These are phyloP conservation scores for Ceratocystis smalleyi DNA, from an alignment of 2,329 filamentous ascomycete genomes.

Conservation along the genomic window DNA sequence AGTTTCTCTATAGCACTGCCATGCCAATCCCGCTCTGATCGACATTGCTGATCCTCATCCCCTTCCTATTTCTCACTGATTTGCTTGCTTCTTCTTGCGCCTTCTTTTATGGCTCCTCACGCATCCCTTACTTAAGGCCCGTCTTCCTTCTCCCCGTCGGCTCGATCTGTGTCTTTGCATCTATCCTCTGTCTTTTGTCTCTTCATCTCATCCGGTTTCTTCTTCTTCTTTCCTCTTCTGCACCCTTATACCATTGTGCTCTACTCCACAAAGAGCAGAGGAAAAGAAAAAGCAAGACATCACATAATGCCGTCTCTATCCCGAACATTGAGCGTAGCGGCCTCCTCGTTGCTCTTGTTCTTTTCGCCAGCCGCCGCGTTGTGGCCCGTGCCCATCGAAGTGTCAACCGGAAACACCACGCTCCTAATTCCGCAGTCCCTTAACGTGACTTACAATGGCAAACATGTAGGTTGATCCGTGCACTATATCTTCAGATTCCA, in stretches of 20 bases:
- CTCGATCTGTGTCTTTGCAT: no score
- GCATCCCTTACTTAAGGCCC: no score
- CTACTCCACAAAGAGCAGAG: slow-evolving; percentile 1
- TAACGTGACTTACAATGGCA: slow-evolving; percentile 43
- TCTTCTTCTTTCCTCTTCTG: not conserved
- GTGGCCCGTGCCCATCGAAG: slow-evolving; percentile 40
- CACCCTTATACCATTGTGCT: not conserved
- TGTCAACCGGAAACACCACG: slow-evolving; percentile 35
- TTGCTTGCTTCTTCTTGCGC: not conserved
- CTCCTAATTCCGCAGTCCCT: slow-evolving; percentile 39
- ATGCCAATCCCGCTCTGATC: not conserved
- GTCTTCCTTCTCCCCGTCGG: no score
- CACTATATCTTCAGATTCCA: slow-evolving; percentile 21
- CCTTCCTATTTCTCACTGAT: not conserved
- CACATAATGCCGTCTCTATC: slow-evolving; percentile 13
- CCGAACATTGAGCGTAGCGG: slow-evolving; percentile 7
- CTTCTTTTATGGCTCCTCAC: not conserved
- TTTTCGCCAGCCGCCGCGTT: slow-evolving; percentile 29
- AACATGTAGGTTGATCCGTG: slow-evolving; percentile 34
- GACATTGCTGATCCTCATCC: not conserved
- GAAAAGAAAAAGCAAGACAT: no score
- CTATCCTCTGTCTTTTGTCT: no score
- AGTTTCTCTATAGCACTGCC: not conserved
- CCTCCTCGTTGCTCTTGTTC: slow-evolving; percentile 20
- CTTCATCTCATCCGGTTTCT: not conserved